Evolutionary conservation across 2,329 filamentous ascomycete genomes (phyloP), one percentile per base, ranked within the genome.

Genomic region (Aspergillus neotritici): DNA sequence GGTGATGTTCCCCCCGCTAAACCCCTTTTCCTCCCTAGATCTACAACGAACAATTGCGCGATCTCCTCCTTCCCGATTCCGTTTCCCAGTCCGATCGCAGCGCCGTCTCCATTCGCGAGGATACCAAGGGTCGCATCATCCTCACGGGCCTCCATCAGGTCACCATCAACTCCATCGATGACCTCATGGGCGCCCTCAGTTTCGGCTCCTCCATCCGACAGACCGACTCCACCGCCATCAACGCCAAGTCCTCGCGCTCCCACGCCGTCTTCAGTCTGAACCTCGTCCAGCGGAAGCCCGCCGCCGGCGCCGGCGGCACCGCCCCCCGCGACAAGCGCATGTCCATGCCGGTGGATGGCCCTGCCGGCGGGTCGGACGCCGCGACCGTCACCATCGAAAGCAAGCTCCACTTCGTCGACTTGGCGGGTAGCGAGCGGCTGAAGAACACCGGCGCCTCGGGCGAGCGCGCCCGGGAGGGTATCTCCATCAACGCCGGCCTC

Each of bases 201-300:
- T 91, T 94, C 60, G 93, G 93, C 14, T 98, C 93, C 1, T 80
- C 84, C 16, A 94, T 98, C 61, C 86, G 93, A 48, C 93, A 98
- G 63, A 98, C 93, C 0, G 93, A 98, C 68, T 85, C 93, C 16
- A 98, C 93, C 2, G 93, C 91, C 3, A 93, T 97, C 61, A 98
- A 98, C 62, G 93, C 91, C 34, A 91, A 95, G 63, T 98, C 93
- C 0, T 98, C 93, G 9, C 88, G 93, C 51, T 98, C 93, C 1
- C 93, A 98, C 64, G 93, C 93, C 29, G 90, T 98, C 25, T 97
- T 98, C 68, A 96, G 88, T 62, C 72, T 98, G 49, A 97, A 97
- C 58, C 77, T 98, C 6, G 77, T 97, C 6, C 60, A 96, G 70
- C 86, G 86, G 58, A 93, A 87, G 68, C 44, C 72, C 66, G 38